Percentiles rank a stretch among this genome's conserved stretches.
Evolutionary conservation across 2,329 filamentous ascomycete species (phyloP).

Genomic region (Fusarium devonianum): DNA sequence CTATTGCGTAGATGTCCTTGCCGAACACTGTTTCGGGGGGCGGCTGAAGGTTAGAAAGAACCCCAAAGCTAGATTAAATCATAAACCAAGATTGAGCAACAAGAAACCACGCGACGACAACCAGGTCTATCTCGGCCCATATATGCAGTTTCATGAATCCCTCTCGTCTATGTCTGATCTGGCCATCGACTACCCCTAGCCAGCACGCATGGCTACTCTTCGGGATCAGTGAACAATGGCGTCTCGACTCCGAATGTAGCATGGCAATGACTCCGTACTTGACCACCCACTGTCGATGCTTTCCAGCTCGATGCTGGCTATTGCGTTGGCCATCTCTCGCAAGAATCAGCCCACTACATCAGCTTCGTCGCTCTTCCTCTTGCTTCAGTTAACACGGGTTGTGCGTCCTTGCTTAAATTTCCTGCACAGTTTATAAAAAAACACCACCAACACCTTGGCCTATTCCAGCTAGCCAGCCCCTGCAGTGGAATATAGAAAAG

Average conservation of each 20-base stretch:
- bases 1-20: conserved; percentile 33
- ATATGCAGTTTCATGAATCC: conserved; percentile 23
- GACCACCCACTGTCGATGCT: conserved; percentile 9
- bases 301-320: conserved; percentile 19
- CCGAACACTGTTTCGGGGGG: conserved; percentile 20
- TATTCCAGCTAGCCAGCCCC: conserved; percentile 17
- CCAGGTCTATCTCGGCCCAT: conserved; percentile 36
- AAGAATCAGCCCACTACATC: conserved; percentile 11
- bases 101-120: conserved; percentile 31
- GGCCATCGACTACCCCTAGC: conserved; percentile 10
- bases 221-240: conserved; percentile 3
- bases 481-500: conserved; percentile 16
- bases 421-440: conserved; percentile 28
- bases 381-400: conserved; percentile 10
- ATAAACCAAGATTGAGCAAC: no score
- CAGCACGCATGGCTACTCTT: conserved; percentile 5
- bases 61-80: no score
- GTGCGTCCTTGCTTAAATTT: conserved; percentile 16
- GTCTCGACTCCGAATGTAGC: neutral
- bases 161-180: conserved; percentile 20
- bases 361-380: conserved; percentile 19
- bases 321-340: conserved; percentile 15
- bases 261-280: conserved; percentile 10
- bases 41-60: conserved; percentile 20
- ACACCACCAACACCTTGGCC: conserved; percentile 26